Percentiles rank a stretch among this genome's conserved stretches.
phyloP scores from a whole-genome alignment of 257 asterid species.

The Nicotiana tomentosiformis region DNA sequence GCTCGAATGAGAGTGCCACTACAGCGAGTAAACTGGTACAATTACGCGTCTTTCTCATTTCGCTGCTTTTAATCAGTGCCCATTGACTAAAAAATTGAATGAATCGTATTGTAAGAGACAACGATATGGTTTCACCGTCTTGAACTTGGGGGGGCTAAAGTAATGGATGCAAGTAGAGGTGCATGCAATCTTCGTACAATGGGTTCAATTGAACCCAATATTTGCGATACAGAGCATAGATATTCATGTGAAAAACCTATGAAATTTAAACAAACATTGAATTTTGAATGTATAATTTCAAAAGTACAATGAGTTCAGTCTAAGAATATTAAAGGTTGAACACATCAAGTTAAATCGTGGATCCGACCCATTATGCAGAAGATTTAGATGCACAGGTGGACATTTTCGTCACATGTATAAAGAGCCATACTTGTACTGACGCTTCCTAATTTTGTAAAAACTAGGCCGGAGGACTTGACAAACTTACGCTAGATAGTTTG shows the following conservation, averaged over 20 bases:
- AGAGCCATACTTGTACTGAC: background rate
- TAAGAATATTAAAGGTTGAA: background rate
- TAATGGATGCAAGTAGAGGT: background rate
- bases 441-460: slow-evolving; percentile 17
- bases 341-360: background rate
- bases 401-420: background rate
- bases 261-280: background rate
- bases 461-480: slow-evolving; percentile 85
- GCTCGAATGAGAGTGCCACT: slow-evolving; percentile 61
- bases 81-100: background rate
- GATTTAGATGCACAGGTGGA: background rate
- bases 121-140: background rate
- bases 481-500: slow-evolving; percentile 82
- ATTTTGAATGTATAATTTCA: background rate
- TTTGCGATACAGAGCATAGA: background rate
- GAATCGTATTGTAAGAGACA: background rate
- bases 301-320: background rate
- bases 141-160: background rate
- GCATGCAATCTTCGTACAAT: background rate
- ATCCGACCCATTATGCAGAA: background rate
- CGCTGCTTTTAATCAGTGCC: background rate
- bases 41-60: background rate
- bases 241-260: background rate
- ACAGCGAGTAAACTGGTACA: slow-evolving; percentile 76
- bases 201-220: background rate